These are phyloP conservation scores for Vicia faba DNA, from an alignment of 306 rosid genomes.

Conservation along the genomic window DNA sequence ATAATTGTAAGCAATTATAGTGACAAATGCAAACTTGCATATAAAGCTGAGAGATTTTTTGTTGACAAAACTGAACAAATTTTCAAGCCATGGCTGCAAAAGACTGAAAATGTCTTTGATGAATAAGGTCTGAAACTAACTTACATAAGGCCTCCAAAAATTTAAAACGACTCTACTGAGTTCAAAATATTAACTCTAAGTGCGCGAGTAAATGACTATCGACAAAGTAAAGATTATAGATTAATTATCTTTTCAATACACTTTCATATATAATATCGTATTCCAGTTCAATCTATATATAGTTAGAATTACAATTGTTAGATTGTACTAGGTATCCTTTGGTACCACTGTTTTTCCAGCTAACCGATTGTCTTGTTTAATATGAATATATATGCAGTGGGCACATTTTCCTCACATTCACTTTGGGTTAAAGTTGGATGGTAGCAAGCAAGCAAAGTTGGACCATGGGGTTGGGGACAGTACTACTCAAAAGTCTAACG, in stretches of 20 bases:
- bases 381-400: slow-evolving; percentile 64
- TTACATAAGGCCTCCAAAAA: too few relatives aligned
- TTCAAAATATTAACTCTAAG: too few relatives aligned
- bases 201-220: too few relatives aligned
- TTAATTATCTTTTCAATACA: too few relatives aligned
- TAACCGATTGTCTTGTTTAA: slow-evolving; percentile 17
- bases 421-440: slow-evolving; percentile 91
- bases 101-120: too few relatives aligned
- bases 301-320: background rate
- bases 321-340: background rate
- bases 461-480: slow-evolving; percentile 64
- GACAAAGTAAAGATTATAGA: too few relatives aligned
- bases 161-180: too few relatives aligned
- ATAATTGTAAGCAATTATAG: slow-evolving; percentile 5
- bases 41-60: background rate
- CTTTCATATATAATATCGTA: background rate
- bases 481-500: slow-evolving; percentile 65
- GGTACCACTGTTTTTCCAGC: background rate
- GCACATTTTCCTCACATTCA: slow-evolving; percentile 99
- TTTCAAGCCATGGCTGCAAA: too few relatives aligned
- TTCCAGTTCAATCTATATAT: background rate
- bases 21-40: slow-evolving; percentile 4
- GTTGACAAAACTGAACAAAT: too few relatives aligned
- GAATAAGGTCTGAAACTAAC: too few relatives aligned
- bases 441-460: slow-evolving; percentile 65